Base-by-base conservation (phyloP, 1,284 basidiomycete species). In the Ganoderma sinense region DNA sequence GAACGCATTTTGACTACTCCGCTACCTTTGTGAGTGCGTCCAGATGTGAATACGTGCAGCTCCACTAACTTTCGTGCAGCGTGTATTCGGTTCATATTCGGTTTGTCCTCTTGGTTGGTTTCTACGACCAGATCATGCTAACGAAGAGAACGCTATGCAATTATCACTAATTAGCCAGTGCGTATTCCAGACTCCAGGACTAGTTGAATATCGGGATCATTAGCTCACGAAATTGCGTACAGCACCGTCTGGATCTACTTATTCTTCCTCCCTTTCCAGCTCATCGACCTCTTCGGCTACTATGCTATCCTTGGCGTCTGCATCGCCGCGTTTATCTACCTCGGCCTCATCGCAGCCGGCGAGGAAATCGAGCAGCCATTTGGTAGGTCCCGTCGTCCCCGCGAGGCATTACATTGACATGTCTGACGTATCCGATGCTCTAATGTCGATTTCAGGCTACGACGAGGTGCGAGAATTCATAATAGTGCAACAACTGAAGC, bases 341-440 rank as follows among this genome's bases (percentile, higher is more conserved):
- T 91, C 29, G 89, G 89, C 10, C 89, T 91, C 74, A 75, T 91
- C 11, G 88, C 89, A 1, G 88, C 89, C 0, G 90, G 89, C 29
- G 88, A 90, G 73, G 89, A 90, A 75, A 89, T 91, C 62, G 90
- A 91, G 75, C 89, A 91, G 76, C 89, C 89, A 0, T 91, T 91
- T 74, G 89, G 89, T 87, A 65, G 43, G 86, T 77, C 7, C 36
- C 56, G 7, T 55, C 20, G 23, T 59, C 16, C 5, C 23, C 41
- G 7, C 53, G 26, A 61, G 45, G 29, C 0, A n/a, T 23, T 1
- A 2, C 33, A 8, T 5, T 5, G 3, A 4, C 33, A 8, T 13
- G 2, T 36, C n/a, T 39, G 11, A n/a, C 4, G 33, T 36, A 61
- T 33, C n/a, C n/a, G n/a, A n/a, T n/a, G n/a, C n/a, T n/a, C n/a